Conservation (phyloP, 1,139 yeast genomes). For the Pichia inconspicua region DNA sequence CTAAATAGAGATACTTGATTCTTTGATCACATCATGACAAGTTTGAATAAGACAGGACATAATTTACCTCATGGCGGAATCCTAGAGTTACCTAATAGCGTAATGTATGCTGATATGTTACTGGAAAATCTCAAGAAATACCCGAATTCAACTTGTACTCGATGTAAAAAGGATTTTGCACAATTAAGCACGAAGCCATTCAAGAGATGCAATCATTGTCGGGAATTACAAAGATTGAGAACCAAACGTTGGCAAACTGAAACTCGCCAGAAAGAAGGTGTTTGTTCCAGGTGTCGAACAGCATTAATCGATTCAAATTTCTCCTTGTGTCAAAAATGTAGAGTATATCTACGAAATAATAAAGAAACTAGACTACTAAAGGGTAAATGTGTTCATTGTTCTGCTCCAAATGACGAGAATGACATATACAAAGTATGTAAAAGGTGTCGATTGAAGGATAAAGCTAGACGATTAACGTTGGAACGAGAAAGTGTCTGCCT, state of each 20-base stretch:
- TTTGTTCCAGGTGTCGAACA: slow-evolving; percentile 57
- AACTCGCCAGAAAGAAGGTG: slow-evolving; percentile 53
- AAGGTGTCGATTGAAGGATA: slow-evolving; percentile 56
- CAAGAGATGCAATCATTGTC: slow-evolving; percentile 56
- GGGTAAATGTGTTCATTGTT: slow-evolving; percentile 62
- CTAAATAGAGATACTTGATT: too few species aligned
- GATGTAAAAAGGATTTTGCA: slow-evolving; percentile 54
- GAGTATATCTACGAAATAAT: slow-evolving; percentile 45
- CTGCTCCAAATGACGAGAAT: slow-evolving; percentile 41
- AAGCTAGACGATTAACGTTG: slow-evolving; percentile 45
- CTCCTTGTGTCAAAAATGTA: slow-evolving; percentile 54
- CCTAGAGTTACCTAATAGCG: neutral
- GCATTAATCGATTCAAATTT: slow-evolving; percentile 35
- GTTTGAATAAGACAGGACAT: neutral
- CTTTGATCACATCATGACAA: neutral
- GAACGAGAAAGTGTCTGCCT: slow-evolving; percentile 47
- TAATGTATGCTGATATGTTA: slow-evolving; percentile 1
- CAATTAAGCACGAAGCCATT: slow-evolving; percentile 39
- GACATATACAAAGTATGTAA: slow-evolving; percentile 52
- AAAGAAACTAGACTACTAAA: slow-evolving; percentile 53
- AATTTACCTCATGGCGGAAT: neutral
- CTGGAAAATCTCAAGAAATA: slow-evolving; percentile 10
- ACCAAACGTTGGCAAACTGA: slow-evolving; percentile 57
- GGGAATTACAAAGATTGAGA: slow-evolving; percentile 55
- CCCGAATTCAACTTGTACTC: slow-evolving; percentile 32